Percentiles rank a stretch among this genome's conserved stretches.
Conservation (phyloP, 371 early-diverging fungal species). For the Batkoa obscura region DNA sequence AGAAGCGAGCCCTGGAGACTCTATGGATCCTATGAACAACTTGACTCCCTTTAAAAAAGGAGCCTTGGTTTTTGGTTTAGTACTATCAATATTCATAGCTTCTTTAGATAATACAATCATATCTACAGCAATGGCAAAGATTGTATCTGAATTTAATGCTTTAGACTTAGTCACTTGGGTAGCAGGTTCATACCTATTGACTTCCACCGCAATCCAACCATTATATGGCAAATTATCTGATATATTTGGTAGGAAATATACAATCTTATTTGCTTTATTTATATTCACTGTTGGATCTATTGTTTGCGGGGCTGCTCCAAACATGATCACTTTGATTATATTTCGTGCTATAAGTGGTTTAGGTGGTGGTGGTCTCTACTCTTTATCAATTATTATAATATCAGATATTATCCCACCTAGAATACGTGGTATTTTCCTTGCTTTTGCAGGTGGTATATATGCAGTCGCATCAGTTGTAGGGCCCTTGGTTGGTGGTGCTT, state of each 20-base stretch:
- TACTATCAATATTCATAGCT: slow-evolving; percentile 45
- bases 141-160: slow-evolving; percentile 42
- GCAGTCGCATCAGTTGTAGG: slow-evolving; percentile 19
- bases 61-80: slow-evolving; percentile 24
- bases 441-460: slow-evolving; percentile 11
- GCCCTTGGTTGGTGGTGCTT: slow-evolving; percentile 25
- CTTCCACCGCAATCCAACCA: slow-evolving; percentile 30
- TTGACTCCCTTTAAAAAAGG: too few species aligned
- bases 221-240: slow-evolving; percentile 38
- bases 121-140: slow-evolving; percentile 47
- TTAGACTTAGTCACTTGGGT: slow-evolving; percentile 41
- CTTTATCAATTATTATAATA: slow-evolving; percentile 26
- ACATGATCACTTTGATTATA: slow-evolving; percentile 40
- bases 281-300: slow-evolving; percentile 40
- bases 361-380: slow-evolving; percentile 36
- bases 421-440: neutral
- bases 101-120: slow-evolving; percentile 58
- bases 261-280: slow-evolving; percentile 32
- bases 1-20: too few species aligned
- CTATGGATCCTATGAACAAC: too few species aligned
- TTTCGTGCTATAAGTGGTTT: slow-evolving; percentile 43
- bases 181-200: slow-evolving; percentile 29
- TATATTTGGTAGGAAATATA: slow-evolving; percentile 42
- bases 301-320: slow-evolving; percentile 42
- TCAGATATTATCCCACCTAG: slow-evolving; percentile 6